phyloP scores from a whole-genome alignment of 192 early-diverging fungal species.

The Coemansia sp. region DNA sequence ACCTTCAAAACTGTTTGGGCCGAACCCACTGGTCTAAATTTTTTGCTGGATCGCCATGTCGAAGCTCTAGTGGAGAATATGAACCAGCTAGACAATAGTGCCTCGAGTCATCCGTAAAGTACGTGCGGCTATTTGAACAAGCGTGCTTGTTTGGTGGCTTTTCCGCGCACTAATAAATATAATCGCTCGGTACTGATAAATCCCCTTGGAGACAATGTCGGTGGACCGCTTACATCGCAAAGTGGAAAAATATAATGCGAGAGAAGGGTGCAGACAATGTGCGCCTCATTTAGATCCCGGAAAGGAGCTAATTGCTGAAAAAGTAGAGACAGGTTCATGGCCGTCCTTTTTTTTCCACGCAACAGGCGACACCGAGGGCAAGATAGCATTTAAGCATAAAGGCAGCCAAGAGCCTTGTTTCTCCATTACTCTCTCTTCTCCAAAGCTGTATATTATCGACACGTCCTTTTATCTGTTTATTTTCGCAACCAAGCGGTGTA shows the following conservation, averaged over 20 bases:
- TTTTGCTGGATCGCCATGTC: not conserved
- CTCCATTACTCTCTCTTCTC: not conserved
- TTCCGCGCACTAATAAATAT: not conserved
- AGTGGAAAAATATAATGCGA: not conserved
- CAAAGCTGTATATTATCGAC: not conserved
- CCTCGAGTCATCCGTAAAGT: not conserved
- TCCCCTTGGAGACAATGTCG: not conserved
- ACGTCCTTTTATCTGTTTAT: not conserved
- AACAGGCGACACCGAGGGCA: not conserved
- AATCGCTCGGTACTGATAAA: conserved; percentile 4
- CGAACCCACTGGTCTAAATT: not conserved
- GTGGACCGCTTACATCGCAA: not conserved
- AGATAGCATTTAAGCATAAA: not conserved
- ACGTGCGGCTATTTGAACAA: conserved; percentile 4
- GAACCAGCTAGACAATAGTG: not conserved
- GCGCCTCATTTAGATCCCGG: conserved; percentile 6
- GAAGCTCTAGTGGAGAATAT: not conserved
- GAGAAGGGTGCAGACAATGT: conserved; percentile 10
- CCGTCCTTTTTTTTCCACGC: not conserved
- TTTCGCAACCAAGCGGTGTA: not conserved
- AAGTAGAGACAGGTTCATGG: not conserved
- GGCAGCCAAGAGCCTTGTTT: not conserved
- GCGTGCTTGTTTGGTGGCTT: conserved; percentile 2
- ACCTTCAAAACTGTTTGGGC: not conserved
- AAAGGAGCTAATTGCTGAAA: not conserved